Conservation (phyloP, 495 filamentous ascomycete species). For the Wilcoxina mikolae region DNA sequence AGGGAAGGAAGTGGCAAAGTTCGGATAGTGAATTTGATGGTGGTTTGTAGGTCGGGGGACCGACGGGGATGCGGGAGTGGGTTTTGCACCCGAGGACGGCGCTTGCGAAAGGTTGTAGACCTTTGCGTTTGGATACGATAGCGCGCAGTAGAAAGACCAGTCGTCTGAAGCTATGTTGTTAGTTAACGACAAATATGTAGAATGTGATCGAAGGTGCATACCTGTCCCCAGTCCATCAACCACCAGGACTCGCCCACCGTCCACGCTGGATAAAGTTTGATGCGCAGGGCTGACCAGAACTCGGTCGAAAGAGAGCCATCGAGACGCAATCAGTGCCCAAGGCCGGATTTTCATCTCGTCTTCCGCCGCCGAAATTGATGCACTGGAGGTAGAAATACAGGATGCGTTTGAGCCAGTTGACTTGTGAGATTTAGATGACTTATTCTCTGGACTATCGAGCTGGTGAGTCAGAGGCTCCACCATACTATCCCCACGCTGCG, state of each 20-base stretch:
- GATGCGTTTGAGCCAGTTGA: conserved; percentile 10
- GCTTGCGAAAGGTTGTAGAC: conserved; percentile 59
- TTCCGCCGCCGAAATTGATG: conserved; percentile 25
- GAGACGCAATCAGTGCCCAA: conserved; percentile 53
- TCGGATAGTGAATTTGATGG: conserved; percentile 61
- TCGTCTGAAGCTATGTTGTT: conserved; percentile 42
- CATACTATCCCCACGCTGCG: neutral
- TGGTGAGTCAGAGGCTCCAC: conserved; percentile 1
- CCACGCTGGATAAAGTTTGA: conserved; percentile 45
- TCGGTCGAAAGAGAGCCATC: conserved; percentile 87
- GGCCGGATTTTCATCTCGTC: conserved; percentile 27
- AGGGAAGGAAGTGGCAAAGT: conserved; percentile 57
- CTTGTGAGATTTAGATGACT: neutral
- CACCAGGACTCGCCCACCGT: conserved; percentile 55
- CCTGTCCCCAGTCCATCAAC: conserved; percentile 70
- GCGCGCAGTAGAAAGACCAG: conserved; percentile 94
- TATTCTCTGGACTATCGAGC: conserved; percentile 3
- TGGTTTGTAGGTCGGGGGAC: conserved; percentile 58
- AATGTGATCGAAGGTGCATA: conserved; percentile 4
- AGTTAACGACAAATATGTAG: neutral
- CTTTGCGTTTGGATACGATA: conserved; percentile 72
- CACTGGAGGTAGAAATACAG: conserved; percentile 35
- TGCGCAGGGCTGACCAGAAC: conserved; percentile 90
- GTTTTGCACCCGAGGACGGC: conserved; percentile 18
- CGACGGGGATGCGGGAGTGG: conserved; percentile 34